Evolutionary conservation across 2,329 filamentous ascomycete species (phyloP), one percentile per base, ranked within the genome.

Genomic region (Colletotrichum musicola): DNA sequence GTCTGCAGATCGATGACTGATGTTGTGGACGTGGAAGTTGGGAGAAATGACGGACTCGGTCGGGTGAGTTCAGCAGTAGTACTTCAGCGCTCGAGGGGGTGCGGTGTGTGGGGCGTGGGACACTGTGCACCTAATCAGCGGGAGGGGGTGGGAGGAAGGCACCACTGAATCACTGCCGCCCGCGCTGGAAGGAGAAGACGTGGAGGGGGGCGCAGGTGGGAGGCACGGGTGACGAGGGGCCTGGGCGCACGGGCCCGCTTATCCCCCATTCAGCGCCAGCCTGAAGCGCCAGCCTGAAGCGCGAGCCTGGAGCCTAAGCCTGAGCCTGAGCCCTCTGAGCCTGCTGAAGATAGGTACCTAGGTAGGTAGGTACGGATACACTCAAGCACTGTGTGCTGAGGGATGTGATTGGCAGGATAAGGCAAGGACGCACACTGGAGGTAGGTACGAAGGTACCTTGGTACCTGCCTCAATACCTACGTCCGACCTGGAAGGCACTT

Each of bases 21-120:
- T 63, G 60, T 47, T 62, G 30, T 35, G 30, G 30, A 9, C 30
- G 60, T 64, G 46, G 38, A 55, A 64, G 54, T 68, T 65, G 62
- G 62, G 62, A 69, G 62, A 60, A 51, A 65, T 69, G 66, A 61
- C 62, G 66, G 66, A 66, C 65, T 68, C 50, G 64, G 64, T 57
- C 53, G 62, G 65, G 65, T 13, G 46, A 14, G 46, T 49, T 49
- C 16, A 18, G 18, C 46, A 20, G n/a, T 25, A 20, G n/a, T 25
- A 14, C n/a, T 49, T 49, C 16, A 18, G 46, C 46, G 18, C 46
- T 25, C 22, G 47, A 40, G 30, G 25, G 12, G 25, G n/a, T 55
- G 40, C 44, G 27, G 38, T 62, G 44, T 18, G 44, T 50, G 49
- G 35, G 20, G 10, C 16, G 25, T 13, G 18, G 46, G 9, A 38